These are phyloP conservation scores for Curvularia spicifera DNA, from an alignment of 2,329 filamentous ascomycete genomes.

Conservation along the genomic window DNA sequence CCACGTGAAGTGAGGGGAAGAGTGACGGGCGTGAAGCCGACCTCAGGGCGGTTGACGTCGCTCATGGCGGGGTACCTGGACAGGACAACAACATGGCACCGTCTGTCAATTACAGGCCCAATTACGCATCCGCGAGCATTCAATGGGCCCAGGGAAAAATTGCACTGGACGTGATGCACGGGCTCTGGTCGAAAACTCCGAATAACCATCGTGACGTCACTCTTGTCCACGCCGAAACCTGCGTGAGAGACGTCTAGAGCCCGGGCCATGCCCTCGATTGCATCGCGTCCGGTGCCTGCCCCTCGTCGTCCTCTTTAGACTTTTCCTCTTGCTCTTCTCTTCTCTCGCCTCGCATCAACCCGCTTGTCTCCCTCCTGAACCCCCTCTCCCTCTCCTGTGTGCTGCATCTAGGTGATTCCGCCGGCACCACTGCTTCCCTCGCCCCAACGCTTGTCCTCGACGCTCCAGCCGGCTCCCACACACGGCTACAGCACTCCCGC, in stretches of 20 bases:
- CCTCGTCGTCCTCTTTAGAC: slow-evolving; percentile 19
- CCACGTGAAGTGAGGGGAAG: slow-evolving; percentile 16
- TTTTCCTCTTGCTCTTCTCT: slow-evolving; percentile 13
- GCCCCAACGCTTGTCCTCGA: slow-evolving; percentile 21
- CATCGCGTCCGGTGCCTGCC: slow-evolving; percentile 19
- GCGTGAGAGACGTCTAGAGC: slow-evolving; percentile 15
- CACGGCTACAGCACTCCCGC: slow-evolving; percentile 1
- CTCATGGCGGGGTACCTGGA: slow-evolving; percentile 6
- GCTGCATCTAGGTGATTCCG: slow-evolving; percentile 19
- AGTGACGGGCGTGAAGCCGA: not conserved
- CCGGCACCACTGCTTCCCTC: slow-evolving; percentile 27
- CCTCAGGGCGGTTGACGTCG: slow-evolving; percentile 3
- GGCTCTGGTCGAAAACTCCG: slow-evolving; percentile 22
- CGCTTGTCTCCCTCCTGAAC: slow-evolving; percentile 27
- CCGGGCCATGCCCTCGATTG: slow-evolving; percentile 11
- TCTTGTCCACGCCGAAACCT: slow-evolving; percentile 18
- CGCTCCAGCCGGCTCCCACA: slow-evolving; percentile 12
- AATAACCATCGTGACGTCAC: slow-evolving; percentile 27
- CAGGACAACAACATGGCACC: not conserved
- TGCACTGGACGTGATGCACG: slow-evolving; percentile 15
- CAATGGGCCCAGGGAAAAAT: slow-evolving; percentile 7
- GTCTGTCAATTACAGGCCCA: not conserved
- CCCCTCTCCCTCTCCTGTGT: slow-evolving; percentile 29
- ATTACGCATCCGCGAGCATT: slow-evolving; percentile 1
- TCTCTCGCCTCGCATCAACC: slow-evolving; percentile 32